These are phyloP conservation scores for Gigaspora rosea DNA, from an alignment of 192 early-diverging fungal genomes.

Conservation along the genomic window DNA sequence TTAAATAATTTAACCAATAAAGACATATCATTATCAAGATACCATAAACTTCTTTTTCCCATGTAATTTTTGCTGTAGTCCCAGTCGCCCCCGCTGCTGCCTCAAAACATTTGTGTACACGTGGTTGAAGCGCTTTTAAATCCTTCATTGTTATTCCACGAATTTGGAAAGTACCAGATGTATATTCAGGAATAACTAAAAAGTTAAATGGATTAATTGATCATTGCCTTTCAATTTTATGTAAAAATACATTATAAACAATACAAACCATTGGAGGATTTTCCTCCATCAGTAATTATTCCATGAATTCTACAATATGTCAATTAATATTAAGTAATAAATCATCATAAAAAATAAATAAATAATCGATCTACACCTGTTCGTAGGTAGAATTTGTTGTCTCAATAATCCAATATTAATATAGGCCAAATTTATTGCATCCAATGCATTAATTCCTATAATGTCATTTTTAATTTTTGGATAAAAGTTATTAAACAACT, in stretches of 20 bases:
- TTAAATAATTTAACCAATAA: constrained; percentile 32
- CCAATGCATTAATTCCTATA: constrained; percentile 75
- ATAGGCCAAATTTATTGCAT: constrained; percentile 69
- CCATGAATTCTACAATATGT: constrained; percentile 58
- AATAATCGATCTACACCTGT: constrained; percentile 36
- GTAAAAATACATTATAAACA: neutral
- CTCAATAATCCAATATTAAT: constrained; percentile 66
- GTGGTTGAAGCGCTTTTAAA: constrained; percentile 49
- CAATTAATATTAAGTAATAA: neutral
- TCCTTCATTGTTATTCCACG: constrained; percentile 56
- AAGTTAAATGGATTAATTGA: constrained; percentile 15
- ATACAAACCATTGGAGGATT: constrained; percentile 45
- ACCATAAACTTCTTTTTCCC: constrained; percentile 58
- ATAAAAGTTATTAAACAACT: neutral
- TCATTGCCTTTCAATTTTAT: neutral
- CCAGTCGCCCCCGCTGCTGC: constrained; percentile 72
- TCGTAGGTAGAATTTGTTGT: constrained; percentile 70
- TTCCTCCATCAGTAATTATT: constrained; percentile 77
- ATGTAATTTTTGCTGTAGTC: constrained; percentile 56
- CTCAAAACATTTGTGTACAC: constrained; percentile 58
- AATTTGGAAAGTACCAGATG: constrained; percentile 57
- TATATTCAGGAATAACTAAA: constrained; percentile 67
- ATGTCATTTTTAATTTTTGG: neutral
- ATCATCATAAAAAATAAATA: neutral
- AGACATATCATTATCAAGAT: constrained; percentile 46